These are phyloP conservation scores for Cryphonectria parasitica DNA, from an alignment of 2,329 filamentous ascomycete species.

Conservation along the genomic window DNA sequence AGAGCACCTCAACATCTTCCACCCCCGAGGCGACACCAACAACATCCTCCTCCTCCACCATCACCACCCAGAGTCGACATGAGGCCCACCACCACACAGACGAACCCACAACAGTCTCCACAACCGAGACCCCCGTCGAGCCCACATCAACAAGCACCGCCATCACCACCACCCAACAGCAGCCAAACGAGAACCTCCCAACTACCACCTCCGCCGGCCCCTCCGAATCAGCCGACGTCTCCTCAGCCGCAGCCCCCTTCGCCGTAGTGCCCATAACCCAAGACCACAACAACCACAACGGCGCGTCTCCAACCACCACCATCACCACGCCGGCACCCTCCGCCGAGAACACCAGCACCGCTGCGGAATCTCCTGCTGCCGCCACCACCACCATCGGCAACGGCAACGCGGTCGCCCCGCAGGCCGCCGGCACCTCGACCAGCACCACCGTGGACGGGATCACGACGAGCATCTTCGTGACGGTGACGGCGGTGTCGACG, in stretches of 20 bases:
- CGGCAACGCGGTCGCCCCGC: neutral
- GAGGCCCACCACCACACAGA: neutral
- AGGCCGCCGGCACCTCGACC: slow-evolving; percentile 18
- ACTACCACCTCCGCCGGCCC: neutral
- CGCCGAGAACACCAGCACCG: neutral
- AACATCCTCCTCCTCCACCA: neutral
- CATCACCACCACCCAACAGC: neutral
- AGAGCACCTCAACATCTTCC: slow-evolving; percentile 6
- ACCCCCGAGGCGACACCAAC: neutral
- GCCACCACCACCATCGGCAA: slow-evolving; percentile 9
- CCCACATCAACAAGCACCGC: neutral
- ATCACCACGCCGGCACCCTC: neutral
- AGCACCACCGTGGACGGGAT: slow-evolving; percentile 18
- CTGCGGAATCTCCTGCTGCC: neutral
- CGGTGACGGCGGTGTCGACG: slow-evolving; percentile 27
- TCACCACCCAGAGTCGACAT: neutral
- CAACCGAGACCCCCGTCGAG: neutral
- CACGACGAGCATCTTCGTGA: slow-evolving; percentile 27
- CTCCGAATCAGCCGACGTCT: neutral
- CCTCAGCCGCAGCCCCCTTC: neutral
- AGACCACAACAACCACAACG: neutral
- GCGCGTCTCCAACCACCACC: neutral
- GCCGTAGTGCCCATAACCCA: slow-evolving; percentile 10
- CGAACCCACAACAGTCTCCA: neutral
- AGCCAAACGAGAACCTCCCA: neutral